Evolutionary conservation across 768 basidiomycete genomes (phyloP).

Genomic region (Rhodotorula paludigena): DNA sequence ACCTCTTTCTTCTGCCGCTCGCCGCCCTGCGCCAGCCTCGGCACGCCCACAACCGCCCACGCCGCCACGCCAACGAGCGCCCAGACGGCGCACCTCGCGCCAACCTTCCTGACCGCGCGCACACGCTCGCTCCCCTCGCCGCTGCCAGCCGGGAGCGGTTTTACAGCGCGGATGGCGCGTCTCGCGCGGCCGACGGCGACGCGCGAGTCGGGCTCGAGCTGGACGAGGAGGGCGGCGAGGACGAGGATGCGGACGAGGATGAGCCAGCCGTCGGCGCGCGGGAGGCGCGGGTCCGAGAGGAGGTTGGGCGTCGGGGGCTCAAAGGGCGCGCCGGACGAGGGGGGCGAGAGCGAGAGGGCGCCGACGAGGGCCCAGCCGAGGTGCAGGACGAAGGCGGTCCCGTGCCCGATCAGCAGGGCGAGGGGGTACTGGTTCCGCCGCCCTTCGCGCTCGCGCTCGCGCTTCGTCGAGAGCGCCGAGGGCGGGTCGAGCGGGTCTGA

Average conservation of each 20-base stretch:
- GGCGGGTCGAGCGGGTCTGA: too few species aligned
- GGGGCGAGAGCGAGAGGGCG: conserved; percentile 17
- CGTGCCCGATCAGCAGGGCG: conserved; percentile 29
- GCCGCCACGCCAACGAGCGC: conserved; percentile 7
- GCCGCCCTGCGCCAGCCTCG: background rate
- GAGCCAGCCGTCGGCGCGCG: conserved; percentile 29
- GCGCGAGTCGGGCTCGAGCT: conserved; percentile 1
- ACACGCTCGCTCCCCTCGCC: background rate
- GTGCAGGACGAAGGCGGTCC: conserved; percentile 23
- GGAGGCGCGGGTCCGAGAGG: conserved; percentile 25
- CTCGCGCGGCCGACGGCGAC: conserved; percentile 11
- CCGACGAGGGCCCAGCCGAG: conserved; percentile 40
- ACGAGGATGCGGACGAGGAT: conserved; percentile 24
- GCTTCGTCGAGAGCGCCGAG: too few species aligned
- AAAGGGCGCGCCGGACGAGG: background rate
- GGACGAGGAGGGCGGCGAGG: conserved; percentile 20
- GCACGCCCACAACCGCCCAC: conserved; percentile 4
- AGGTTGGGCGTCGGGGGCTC: conserved; percentile 18
- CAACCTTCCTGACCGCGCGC: background rate
- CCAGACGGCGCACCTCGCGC: conserved; percentile 21
- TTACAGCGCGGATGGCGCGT: background rate
- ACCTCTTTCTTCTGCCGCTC: conserved; percentile 1
- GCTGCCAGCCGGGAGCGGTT: background rate
- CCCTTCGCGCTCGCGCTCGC: conserved; percentile 3
- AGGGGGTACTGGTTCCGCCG: conserved; percentile 39